These are phyloP conservation scores for Antrodiella citrinella DNA, from an alignment of 768 basidiomycete genomes.

Conservation along the genomic window DNA sequence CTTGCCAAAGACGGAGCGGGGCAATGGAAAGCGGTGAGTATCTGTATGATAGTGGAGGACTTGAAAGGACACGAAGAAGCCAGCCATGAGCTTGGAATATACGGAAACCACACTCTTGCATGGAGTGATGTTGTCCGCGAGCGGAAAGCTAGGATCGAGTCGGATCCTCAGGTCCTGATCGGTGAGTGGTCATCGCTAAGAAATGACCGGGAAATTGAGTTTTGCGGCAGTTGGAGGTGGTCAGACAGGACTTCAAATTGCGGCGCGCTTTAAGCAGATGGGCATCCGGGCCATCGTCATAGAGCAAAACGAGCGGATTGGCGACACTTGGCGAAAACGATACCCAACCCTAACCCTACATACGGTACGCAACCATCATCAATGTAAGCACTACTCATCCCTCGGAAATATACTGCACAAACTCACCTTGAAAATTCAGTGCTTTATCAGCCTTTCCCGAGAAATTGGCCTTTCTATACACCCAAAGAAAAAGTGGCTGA, in stretches of 20 bases:
- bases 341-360: constrained; percentile 37
- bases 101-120: constrained; percentile 28
- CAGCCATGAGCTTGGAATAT: constrained; percentile 23
- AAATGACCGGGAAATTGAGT: too few species aligned
- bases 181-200: constrained; percentile 18
- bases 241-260: constrained; percentile 35
- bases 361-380: constrained; percentile 22
- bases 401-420: not conserved
- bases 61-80: constrained; percentile 29
- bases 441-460: constrained; percentile 29
- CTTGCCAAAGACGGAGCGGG: constrained; percentile 19
- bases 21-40: constrained; percentile 28
- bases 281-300: constrained; percentile 30
- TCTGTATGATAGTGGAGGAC: constrained; percentile 12
- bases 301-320: constrained; percentile 27
- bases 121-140: constrained; percentile 28
- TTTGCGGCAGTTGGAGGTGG: constrained; percentile 32
- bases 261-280: constrained; percentile 35
- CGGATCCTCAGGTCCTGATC: constrained; percentile 31
- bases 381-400: constrained; percentile 7
- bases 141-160: constrained; percentile 29
- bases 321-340: constrained; percentile 35
- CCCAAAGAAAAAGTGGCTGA: constrained; percentile 32
- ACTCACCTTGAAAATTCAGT: constrained; percentile 17
- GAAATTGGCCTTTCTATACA: constrained; percentile 30